Evolutionary conservation across 1,139 yeast species (phyloP).

Genomic region (Meyerozyma carpophila): DNA sequence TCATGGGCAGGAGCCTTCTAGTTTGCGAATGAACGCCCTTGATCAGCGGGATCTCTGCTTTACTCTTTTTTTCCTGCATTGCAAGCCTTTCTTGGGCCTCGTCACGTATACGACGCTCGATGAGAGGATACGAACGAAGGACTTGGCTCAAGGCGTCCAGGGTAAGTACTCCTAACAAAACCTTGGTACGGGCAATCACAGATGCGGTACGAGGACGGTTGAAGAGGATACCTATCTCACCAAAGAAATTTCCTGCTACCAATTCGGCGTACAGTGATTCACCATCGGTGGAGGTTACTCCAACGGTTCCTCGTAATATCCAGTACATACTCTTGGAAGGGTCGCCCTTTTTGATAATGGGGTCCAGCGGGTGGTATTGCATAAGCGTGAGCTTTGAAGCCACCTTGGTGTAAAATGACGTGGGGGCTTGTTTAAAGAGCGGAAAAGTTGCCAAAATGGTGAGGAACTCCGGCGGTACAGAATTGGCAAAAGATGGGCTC

Average conservation of each 20-base stretch:
- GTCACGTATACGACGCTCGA: slow-evolving; percentile 65
- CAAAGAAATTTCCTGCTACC: slow-evolving; percentile 66
- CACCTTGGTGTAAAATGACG: slow-evolving; percentile 53
- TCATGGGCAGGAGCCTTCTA: slow-evolving; percentile 4
- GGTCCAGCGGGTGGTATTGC: slow-evolving; percentile 62
- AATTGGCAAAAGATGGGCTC: not conserved
- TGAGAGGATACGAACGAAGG: slow-evolving; percentile 54
- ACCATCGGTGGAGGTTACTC: slow-evolving; percentile 70
- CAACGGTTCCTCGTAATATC: slow-evolving; percentile 70
- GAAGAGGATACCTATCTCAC: slow-evolving; percentile 72
- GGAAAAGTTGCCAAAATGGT: slow-evolving; percentile 53
- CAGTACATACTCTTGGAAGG: slow-evolving; percentile 77
- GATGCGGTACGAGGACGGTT: slow-evolving; percentile 77
- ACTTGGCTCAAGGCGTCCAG: slow-evolving; percentile 58
- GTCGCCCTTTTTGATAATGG: slow-evolving; percentile 65
- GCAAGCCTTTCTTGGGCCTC: slow-evolving; percentile 76
- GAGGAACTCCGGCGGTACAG: slow-evolving; percentile 49
- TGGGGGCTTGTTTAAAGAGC: slow-evolving; percentile 61
- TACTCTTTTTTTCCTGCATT: slow-evolving; percentile 57
- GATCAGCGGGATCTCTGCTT: slow-evolving; percentile 15
- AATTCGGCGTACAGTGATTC: slow-evolving; percentile 69
- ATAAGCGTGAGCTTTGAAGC: slow-evolving; percentile 54
- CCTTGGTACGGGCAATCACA: slow-evolving; percentile 65
- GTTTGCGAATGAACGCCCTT: slow-evolving; percentile 5
- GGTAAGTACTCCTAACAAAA: slow-evolving; percentile 62